A percentile compares a stretch with the other conserved stretches of the same genome.
Evolutionary conservation across 306 rosid genomes (phyloP).

Genomic region (Lithocarpus polystachyus): DNA sequence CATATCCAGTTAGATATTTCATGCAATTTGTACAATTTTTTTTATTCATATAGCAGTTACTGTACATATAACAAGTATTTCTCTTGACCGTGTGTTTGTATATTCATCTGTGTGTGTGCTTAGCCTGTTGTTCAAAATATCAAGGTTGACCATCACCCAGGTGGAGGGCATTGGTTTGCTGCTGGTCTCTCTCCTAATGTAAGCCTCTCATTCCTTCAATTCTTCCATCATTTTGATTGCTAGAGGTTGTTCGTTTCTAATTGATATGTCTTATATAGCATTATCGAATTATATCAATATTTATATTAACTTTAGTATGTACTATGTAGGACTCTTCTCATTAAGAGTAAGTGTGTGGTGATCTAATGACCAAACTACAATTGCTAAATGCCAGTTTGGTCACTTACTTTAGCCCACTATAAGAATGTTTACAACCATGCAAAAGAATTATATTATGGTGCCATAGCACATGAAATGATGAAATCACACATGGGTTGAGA

Average conservation of each 20-base stretch:
- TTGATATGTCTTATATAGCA: conserved; percentile 5
- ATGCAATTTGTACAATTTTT: not conserved
- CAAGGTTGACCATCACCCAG: conserved; percentile 95
- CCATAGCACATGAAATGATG: too few relatives aligned
- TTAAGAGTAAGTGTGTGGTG: not conserved
- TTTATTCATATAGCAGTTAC: too few relatives aligned
- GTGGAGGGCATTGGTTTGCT: conserved; percentile 99
- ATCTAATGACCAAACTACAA: not conserved
- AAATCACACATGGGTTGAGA: not conserved
- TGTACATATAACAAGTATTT: not conserved
- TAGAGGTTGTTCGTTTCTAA: conserved; percentile 16
- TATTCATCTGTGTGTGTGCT: conserved; percentile 26
- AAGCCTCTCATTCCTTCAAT: conserved; percentile 36
- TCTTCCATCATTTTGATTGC: not conserved
- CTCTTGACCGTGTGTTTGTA: conserved; percentile 20
- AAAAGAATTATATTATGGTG: not conserved
- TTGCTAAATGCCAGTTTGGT: not conserved
- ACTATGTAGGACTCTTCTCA: not conserved
- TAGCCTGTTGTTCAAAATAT: conserved; percentile 78
- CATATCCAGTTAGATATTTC: not conserved
- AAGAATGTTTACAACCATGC: not conserved
- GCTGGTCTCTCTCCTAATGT: conserved; percentile 98
- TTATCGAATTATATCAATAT: conserved; percentile 7
- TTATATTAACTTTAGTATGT: not conserved
- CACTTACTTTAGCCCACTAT: not conserved